Percentiles rank a stretch among this genome's conserved stretches.
Conservation (phyloP, 345 rosid genomes). For the Citrus mangshanensis region DNA sequence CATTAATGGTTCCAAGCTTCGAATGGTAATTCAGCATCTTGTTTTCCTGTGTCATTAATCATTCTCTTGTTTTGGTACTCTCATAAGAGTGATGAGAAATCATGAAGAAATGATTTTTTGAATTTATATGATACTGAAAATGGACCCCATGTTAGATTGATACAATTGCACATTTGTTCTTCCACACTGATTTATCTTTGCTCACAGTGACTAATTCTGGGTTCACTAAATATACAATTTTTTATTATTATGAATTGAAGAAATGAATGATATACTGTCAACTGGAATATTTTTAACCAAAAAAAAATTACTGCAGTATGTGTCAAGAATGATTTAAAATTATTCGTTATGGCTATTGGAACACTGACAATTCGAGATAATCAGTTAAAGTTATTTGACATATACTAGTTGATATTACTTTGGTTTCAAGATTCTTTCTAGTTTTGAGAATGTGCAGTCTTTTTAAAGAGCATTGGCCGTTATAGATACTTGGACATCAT, state of each 20-base stretch:
- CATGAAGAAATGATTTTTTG: background rate
- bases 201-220: background rate
- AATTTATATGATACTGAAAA: too few species aligned
- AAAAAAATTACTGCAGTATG: too few species aligned
- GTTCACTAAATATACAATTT: background rate
- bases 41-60: background rate
- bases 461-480: background rate
- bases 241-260: background rate
- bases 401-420: background rate
- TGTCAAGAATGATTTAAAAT: background rate
- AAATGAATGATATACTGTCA: background rate
- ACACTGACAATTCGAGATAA: background rate
- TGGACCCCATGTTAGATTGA: background rate
- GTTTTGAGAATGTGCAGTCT: background rate
- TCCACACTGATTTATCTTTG: background rate
- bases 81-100: background rate
- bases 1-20: constrained; percentile 57
- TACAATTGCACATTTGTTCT: background rate
- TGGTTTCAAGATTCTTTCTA: background rate
- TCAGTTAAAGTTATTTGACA: background rate
- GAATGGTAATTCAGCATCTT: constrained; percentile 42
- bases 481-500: background rate
- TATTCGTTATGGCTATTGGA: background rate
- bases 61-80: background rate
- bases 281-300: background rate